phyloP scores from a whole-genome alignment of 2,329 filamentous ascomycete genomes.

The Passalora sequoiae region DNA sequence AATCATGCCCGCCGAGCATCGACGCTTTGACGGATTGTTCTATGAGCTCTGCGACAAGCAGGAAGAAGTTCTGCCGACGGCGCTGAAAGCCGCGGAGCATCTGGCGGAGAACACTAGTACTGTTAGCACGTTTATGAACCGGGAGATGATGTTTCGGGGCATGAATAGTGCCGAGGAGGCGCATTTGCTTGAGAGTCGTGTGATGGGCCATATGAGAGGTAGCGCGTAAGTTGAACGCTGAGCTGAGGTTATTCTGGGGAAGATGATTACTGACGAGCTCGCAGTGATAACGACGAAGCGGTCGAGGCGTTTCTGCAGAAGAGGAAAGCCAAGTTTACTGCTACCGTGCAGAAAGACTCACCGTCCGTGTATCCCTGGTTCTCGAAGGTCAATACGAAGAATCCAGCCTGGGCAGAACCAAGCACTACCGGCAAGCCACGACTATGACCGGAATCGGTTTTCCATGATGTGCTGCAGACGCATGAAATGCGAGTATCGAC shows the following conservation, averaged over 20 bases:
- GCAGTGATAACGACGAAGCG: conserved; percentile 20
- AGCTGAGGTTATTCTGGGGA: too few relatives aligned
- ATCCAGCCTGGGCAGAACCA: conserved; percentile 15
- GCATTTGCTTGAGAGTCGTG: conserved; percentile 19
- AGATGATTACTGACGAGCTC: too few relatives aligned
- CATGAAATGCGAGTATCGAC: too few relatives aligned
- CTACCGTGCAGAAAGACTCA: conserved; percentile 16
- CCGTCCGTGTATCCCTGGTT: conserved; percentile 21
- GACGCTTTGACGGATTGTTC: conserved; percentile 18
- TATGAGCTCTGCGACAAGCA: conserved; percentile 18
- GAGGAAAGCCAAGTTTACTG: conserved; percentile 17
- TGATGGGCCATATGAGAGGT: conserved; percentile 20
- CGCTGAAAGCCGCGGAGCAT: conserved; percentile 15
- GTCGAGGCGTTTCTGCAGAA: conserved; percentile 21
- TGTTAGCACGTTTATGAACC: conserved; percentile 22
- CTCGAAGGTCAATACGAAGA: conserved; percentile 15
- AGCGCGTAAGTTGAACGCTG: conserved; percentile 15
- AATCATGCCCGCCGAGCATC: conserved; percentile 10
- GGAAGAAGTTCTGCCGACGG: conserved; percentile 17
- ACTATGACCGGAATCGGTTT: too few relatives aligned
- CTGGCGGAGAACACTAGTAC: conserved; percentile 16
- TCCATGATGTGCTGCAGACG: too few relatives aligned
- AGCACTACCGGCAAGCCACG: conserved; percentile 17
- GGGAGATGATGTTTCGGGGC: conserved; percentile 21
- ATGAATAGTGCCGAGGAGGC: conserved; percentile 18